Evolutionary conservation across 2,329 filamentous ascomycete species (phyloP), one percentile per base, ranked within the genome.

Genomic region (Fusarium aywerte): DNA sequence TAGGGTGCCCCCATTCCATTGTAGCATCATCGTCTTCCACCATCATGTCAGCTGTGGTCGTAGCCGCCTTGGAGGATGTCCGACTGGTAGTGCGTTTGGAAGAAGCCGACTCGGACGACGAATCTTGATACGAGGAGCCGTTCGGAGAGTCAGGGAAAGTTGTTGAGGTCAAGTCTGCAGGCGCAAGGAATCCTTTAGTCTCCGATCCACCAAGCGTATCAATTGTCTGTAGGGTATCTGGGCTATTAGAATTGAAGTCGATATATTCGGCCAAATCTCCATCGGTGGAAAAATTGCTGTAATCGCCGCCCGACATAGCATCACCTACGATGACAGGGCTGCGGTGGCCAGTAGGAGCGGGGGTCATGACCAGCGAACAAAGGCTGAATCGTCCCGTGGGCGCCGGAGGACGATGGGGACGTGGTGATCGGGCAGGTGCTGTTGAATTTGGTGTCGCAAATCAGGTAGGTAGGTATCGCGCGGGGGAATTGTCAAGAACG

Each of bases 21-120:
- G 78, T 79, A 35, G 80, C 78, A 43, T 76, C 72, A 39, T 76
- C 78, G 67, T 82, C 78, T 48, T 76, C 77, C 79, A 83, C 83
- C 70, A 79, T 79, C 33, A 78, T 67, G 72, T 85, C 83, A 49
- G 75, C 76, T 25, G 78, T 69, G 35, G 78, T 79, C 57, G 79
- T 74, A 31, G 75, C 79, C 20, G 81, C 79, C 64, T 82, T 81
- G 16, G 81, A 80, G 8, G 83, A 84, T 20, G 79, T 78, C 3
- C 81, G 81, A 65, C 81, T 83, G 16, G 78, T 77, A 33, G 83
- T 80, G 56, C 80, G 78, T 72, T 84, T 84, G 31, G 82, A 73
- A 27, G 77, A 84, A 36, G 82, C 82, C 10, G 84, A 85, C 62
- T 85, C 83, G 49, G 83, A 85, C 5, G 82, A 83, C 4, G 83